Base-by-base conservation (phyloP, 2,329 filamentous ascomycete species). In the Stagonosporopsis cucurbitacearum region DNA sequence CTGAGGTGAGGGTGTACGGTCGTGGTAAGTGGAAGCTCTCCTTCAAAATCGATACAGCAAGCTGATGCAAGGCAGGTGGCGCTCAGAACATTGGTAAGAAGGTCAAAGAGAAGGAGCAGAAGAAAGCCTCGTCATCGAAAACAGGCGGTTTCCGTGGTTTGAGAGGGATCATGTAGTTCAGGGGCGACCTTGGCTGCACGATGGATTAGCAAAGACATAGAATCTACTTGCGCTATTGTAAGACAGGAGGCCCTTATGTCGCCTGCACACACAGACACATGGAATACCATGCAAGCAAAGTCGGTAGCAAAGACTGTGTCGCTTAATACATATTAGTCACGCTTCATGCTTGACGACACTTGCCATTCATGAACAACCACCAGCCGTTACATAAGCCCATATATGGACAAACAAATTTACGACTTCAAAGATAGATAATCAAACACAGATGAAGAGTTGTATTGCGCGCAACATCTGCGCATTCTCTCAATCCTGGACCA, bases 61-160 rank as follows among this genome's bases (percentile, higher is more conserved):
- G 53, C 65, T 74, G 62, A 72, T 42, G 44, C 52, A 43, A 62
- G 41, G 59, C 61, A 81, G 79, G 78, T 61, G 80, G 81, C 41
- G 81, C 79, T 35, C 84, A 84, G 65, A 82, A 84, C 63, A 78
- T 81, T 57, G 80, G 79, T 26, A 84, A 83, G 68, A 82, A 84
- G 61, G 76, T 79, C 58, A 82, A 82, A 58, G 78, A 80, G 50
- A 79, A 81, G 61, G 72, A 79, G 32, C 55, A 63, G 63, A 73
- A 75, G 51, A 75, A 82, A 51, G 78, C 79, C 57, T 80, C 83
- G 62, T 57, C 64, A 8, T 57, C 68, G 17, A 77, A 74, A 55
- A 72, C 71, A 5, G 74, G 75, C 12, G 75, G 67, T 26, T 77
- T 78, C 54, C 69, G 73, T 23, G 76, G 76, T n/a, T 60, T 78